These are phyloP conservation scores for Mycena leptocephala DNA, from an alignment of 768 basidiomycete species.

Conservation along the genomic window DNA sequence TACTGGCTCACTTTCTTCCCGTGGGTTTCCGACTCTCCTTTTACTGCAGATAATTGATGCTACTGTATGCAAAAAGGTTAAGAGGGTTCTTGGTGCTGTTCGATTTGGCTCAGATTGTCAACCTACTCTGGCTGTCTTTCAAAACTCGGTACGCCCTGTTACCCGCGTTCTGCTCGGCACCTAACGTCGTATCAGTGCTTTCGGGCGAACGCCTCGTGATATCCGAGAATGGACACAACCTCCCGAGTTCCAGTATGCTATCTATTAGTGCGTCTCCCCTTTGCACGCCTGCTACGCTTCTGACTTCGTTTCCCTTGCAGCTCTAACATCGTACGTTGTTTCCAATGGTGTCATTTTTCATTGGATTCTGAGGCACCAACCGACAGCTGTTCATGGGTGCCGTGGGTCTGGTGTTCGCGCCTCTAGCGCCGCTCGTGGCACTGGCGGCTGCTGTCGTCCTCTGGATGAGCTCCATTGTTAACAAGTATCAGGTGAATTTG, in stretches of 20 bases:
- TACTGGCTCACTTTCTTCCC: conserved; percentile 97
- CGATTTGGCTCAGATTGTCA: conserved; percentile 96
- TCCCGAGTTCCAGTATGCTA: conserved; percentile 89
- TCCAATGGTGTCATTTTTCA: conserved; percentile 26
- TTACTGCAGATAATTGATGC: not conserved
- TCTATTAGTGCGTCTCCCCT: conserved; percentile 78
- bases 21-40: conserved; percentile 62
- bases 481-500: conserved; percentile 80
- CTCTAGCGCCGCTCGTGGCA: conserved; percentile 92
- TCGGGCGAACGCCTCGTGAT: conserved; percentile 93
- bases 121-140: conserved; percentile 89
- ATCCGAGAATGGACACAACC: conserved; percentile 94
- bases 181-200: conserved; percentile 61
- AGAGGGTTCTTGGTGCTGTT: conserved; percentile 96
- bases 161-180: not conserved
- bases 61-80: conserved; percentile 69
- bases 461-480: conserved; percentile 90
- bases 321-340: conserved; percentile 69
- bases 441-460: conserved; percentile 89
- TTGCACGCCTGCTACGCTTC: conserved; percentile 9
- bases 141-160: conserved; percentile 79
- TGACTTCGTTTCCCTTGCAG: conserved; percentile 45
- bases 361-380: not conserved
- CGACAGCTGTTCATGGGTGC: conserved; percentile 88
- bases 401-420: conserved; percentile 96